A percentile compares a stretch with the other conserved stretches of the same genome.
phyloP scores from a whole-genome alignment of 1,284 basidiomycete species.

The Sparassis latifolia region DNA sequence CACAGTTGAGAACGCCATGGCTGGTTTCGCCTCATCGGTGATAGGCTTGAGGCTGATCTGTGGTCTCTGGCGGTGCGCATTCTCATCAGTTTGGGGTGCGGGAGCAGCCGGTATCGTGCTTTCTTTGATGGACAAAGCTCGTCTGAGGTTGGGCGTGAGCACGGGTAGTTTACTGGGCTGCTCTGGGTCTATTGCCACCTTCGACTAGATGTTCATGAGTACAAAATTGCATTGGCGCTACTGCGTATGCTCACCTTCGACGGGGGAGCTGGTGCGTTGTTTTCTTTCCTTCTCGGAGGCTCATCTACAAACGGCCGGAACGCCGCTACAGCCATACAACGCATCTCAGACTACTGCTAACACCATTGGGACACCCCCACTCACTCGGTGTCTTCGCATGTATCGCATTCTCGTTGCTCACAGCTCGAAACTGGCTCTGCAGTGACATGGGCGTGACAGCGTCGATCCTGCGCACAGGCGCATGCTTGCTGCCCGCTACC shows the following conservation, averaged over 20 bases:
- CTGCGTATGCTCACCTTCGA: constrained; percentile 33
- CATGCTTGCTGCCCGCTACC: constrained; percentile 59
- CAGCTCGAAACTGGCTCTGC: constrained; percentile 12
- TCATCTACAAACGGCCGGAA: constrained; percentile 51
- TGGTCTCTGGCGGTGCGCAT: constrained; percentile 24
- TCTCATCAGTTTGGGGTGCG: constrained; percentile 11
- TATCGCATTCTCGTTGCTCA: constrained; percentile 29
- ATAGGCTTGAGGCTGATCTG: constrained; percentile 10
- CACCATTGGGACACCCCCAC: not conserved
- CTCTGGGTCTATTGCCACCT: constrained; percentile 25
- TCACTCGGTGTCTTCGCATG: constrained; percentile 6
- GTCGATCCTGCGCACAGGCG: constrained; percentile 59
- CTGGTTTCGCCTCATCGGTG: constrained; percentile 11
- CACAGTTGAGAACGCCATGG: constrained; percentile 45
- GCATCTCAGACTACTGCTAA: not conserved
- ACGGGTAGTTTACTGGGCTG: constrained; percentile 17
- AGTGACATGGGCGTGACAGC: constrained; percentile 32
- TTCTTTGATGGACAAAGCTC: constrained; percentile 7
- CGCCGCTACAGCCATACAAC: constrained; percentile 10
- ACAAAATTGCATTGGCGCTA: no score
- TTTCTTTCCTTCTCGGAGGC: constrained; percentile 40
- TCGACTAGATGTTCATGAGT: constrained; percentile 1
- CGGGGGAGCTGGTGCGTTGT: constrained; percentile 32
- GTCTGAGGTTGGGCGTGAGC: constrained; percentile 20
- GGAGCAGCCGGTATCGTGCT: not conserved